Percentiles rank a stretch among this genome's conserved stretches.
These are phyloP conservation scores for Ophiognomonia clavigignenti-juglandacearum DNA, from an alignment of 2,329 filamentous ascomycete species.

Conservation along the genomic window DNA sequence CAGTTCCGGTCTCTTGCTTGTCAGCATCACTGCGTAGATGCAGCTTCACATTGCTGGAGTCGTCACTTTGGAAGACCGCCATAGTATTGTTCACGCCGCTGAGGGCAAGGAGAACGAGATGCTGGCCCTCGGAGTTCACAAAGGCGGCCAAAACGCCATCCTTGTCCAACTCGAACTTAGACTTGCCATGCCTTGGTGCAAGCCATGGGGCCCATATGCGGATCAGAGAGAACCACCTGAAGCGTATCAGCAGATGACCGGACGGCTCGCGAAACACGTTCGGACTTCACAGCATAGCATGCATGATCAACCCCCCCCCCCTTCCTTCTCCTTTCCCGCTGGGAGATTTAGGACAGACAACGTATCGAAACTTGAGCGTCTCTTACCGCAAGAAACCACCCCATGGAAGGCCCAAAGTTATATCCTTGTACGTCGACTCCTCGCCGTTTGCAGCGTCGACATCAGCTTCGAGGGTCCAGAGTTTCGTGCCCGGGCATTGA, in stretches of 20 bases:
- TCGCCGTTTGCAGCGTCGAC: conserved; percentile 53
- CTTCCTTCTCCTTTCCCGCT: no score
- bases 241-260: conserved; percentile 16
- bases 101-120: conserved; percentile 73
- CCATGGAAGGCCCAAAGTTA: conserved; percentile 60
- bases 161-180: conserved; percentile 63
- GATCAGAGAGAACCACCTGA: conserved; percentile 75
- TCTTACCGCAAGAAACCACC: conserved; percentile 48
- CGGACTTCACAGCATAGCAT: no score
- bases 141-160: conserved; percentile 78
- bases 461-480: conserved; percentile 62
- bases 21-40: conserved; percentile 67
- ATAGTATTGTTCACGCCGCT: conserved; percentile 69
- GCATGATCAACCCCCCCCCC: not conserved
- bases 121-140: conserved; percentile 63
- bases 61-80: conserved; percentile 62
- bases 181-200: conserved; percentile 76
- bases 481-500: conserved; percentile 62
- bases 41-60: conserved; percentile 61
- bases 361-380: no score
- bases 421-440: conserved; percentile 50
- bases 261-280: not conserved
- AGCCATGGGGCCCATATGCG: conserved; percentile 81
- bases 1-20: conserved; percentile 47
- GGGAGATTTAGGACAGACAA: no score